These are phyloP conservation scores for Populus ilicifolia DNA, from an alignment of 345 rosid species.

Conservation along the genomic window DNA sequence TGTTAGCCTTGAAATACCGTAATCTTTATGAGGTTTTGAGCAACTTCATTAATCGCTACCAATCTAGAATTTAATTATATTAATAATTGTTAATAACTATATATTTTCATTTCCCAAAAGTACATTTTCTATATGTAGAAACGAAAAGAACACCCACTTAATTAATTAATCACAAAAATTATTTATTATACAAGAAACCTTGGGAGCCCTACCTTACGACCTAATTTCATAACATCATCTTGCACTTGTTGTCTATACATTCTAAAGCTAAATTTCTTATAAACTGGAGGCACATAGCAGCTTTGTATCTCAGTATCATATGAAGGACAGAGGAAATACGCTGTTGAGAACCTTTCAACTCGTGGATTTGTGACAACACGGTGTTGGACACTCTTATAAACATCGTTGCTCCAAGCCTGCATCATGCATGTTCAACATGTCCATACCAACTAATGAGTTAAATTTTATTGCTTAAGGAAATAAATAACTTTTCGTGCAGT, in stretches of 20 bases:
- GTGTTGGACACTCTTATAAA: slow-evolving; percentile 79
- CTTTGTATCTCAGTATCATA: slow-evolving; percentile 60
- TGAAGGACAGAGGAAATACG: slow-evolving; percentile 88
- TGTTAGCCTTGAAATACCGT: too few relatives aligned
- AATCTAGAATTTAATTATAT: not conserved
- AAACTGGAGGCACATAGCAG: slow-evolving; percentile 43
- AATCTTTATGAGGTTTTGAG: too few relatives aligned
- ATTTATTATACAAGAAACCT: slow-evolving; percentile 50
- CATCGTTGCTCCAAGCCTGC: slow-evolving; percentile 95
- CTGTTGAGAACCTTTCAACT: slow-evolving; percentile 76
- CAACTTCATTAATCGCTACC: too few relatives aligned
- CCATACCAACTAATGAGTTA: not conserved
- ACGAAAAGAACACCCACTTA: not conserved
- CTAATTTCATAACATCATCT: slow-evolving; percentile 67
- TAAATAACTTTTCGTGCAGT: not conserved
- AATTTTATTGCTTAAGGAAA: not conserved
- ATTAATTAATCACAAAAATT: too few relatives aligned
- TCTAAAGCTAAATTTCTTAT: slow-evolving; percentile 65
- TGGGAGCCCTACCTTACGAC: slow-evolving; percentile 80
- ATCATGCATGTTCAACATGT: not conserved
- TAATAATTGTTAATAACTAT: not conserved
- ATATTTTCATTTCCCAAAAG: not conserved
- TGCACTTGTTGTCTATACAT: slow-evolving; percentile 74
- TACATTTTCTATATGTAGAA: not conserved
- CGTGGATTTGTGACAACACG: slow-evolving; percentile 68